Conservation (phyloP, 192 early-diverging fungal genomes). For the Chytriomyces confervae region DNA sequence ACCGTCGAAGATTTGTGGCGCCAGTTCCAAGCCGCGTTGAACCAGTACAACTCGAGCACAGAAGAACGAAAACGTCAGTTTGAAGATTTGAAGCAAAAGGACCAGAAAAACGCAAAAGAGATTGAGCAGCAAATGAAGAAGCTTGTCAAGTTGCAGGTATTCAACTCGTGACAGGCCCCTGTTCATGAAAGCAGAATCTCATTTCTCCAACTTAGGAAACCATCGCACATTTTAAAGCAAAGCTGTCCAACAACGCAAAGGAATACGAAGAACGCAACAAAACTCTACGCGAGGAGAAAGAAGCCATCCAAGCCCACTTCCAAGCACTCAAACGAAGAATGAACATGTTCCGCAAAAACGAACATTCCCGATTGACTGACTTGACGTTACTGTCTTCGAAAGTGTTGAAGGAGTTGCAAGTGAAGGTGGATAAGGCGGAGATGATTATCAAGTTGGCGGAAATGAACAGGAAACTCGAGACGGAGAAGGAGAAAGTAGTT, state of each 20-base stretch:
- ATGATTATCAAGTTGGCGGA: conserved; percentile 66
- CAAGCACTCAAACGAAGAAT: conserved; percentile 61
- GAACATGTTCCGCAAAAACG: conserved; percentile 60
- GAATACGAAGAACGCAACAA: conserved; percentile 60
- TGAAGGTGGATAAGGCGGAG: conserved; percentile 62
- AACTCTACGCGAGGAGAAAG: conserved; percentile 59
- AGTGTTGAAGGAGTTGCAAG: conserved; percentile 52
- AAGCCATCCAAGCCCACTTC: conserved; percentile 61
- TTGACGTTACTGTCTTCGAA: conserved; percentile 55
- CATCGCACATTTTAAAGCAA: conserved; percentile 58
- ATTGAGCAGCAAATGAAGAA: conserved; percentile 69
- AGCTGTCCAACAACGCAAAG: conserved; percentile 48
- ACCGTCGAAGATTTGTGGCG: conserved; percentile 67
- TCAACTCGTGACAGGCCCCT: conserved; percentile 2
- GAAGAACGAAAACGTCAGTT: conserved; percentile 66
- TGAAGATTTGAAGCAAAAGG: conserved; percentile 67
- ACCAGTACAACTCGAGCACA: conserved; percentile 62
- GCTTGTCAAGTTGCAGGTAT: conserved; percentile 60
- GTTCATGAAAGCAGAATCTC: background rate
- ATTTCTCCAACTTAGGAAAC: conserved; percentile 47
- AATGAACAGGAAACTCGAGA: conserved; percentile 70
- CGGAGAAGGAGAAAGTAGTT: conserved; percentile 62
- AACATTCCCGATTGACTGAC: conserved; percentile 55
- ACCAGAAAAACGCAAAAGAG: conserved; percentile 62
- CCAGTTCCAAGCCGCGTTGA: conserved; percentile 63